phyloP scores from a whole-genome alignment of 345 rosid species.

The Salix caprea region DNA sequence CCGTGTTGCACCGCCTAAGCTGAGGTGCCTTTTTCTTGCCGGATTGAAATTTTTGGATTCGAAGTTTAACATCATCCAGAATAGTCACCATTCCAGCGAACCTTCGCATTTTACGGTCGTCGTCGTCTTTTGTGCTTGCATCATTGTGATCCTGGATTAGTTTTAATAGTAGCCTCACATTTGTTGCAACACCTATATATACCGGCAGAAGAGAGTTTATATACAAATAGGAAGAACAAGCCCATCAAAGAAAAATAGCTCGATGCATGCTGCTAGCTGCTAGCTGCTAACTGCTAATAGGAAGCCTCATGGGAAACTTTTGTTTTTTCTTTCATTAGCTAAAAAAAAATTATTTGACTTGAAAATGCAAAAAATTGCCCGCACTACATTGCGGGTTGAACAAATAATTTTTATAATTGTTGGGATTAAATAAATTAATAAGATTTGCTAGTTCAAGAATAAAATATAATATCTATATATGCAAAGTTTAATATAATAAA shows the following conservation, averaged over 20 bases:
- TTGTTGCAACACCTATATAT: slow-evolving; percentile 52
- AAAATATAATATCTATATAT: no score
- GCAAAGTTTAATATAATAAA: no score
- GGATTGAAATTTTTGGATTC: slow-evolving; percentile 58
- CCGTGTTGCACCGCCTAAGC: slow-evolving; percentile 72
- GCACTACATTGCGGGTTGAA: no score
- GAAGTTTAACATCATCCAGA: slow-evolving; percentile 58
- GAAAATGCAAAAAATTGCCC: no score
- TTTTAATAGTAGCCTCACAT: slow-evolving; percentile 60
- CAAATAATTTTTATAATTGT: no score
- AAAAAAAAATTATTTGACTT: no score
- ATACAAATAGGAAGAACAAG: neutral
- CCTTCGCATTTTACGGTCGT: slow-evolving; percentile 51
- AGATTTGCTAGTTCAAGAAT: no score
- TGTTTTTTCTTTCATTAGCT: no score
- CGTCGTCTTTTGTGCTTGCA: slow-evolving; percentile 39
- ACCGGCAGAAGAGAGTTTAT: neutral
- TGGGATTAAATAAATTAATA: no score
- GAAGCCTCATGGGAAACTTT: neutral
- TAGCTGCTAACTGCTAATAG: neutral
- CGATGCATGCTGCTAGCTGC: neutral
- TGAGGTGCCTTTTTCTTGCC: slow-evolving; percentile 36
- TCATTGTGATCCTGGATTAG: slow-evolving; percentile 69
- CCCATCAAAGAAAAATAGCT: neutral
- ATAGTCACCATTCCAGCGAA: slow-evolving; percentile 67